Evolutionary conservation across 495 filamentous ascomycete genomes (phyloP).

Genomic region (Pseudoneurospora amorphoporcata): DNA sequence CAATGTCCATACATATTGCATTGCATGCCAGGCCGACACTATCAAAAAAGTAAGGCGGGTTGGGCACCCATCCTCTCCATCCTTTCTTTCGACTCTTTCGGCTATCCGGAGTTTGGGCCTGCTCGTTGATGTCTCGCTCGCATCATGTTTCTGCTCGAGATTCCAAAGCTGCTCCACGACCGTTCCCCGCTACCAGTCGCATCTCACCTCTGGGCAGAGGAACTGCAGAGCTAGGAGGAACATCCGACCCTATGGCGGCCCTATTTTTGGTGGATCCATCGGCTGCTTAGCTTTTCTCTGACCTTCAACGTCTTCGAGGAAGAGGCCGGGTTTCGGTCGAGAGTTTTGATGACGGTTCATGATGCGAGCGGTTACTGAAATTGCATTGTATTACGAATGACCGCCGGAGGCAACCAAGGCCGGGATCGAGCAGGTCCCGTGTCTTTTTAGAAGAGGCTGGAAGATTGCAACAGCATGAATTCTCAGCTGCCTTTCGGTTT

Average conservation of each 20-base stretch:
- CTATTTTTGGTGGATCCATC: slow-evolving; percentile 2
- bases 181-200: background rate
- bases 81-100: background rate
- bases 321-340: background rate
- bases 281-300: background rate
- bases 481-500: background rate
- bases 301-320: background rate
- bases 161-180: background rate
- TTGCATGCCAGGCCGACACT: background rate
- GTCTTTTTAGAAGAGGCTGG: background rate
- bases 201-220: background rate
- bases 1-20: background rate
- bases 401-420: slow-evolving; percentile 4
- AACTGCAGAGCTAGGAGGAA: background rate
- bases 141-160: background rate
- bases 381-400: slow-evolving; percentile 16
- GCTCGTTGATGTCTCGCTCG: background rate
- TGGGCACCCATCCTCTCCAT: background rate
- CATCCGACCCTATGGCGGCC: background rate
- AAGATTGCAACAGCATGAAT: background rate
- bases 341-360: background rate
- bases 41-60: background rate
- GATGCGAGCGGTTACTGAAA: slow-evolving; percentile 23
- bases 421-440: slow-evolving; percentile 2
- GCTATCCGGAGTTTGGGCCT: background rate